Conservation (phyloP, 163 green algal species). For the Chlorella variabilis region DNA sequence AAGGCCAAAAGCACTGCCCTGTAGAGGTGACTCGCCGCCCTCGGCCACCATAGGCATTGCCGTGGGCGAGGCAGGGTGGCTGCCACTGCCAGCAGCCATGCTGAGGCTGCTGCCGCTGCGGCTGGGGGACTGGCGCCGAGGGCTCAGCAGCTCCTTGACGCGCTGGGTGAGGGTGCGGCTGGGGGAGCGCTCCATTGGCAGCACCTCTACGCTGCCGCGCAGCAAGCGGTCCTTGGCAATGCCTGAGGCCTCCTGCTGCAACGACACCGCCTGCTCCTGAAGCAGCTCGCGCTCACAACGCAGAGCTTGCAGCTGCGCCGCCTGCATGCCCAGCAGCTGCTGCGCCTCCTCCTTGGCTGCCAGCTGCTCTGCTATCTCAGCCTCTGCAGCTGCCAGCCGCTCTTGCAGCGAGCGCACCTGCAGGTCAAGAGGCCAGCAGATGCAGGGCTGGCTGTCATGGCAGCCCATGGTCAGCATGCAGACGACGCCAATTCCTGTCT, state of each 20-base stretch:
- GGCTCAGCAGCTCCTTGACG: slow-evolving; percentile 8
- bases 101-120: slow-evolving; percentile 1
- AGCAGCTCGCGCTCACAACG: slow-evolving; percentile 6
- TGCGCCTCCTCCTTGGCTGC: slow-evolving; percentile 17
- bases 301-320: not conserved
- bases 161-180: slow-evolving; percentile 8
- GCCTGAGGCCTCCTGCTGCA: slow-evolving; percentile 27
- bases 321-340: not conserved
- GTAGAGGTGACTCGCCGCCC: too few species aligned
- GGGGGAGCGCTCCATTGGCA: slow-evolving; percentile 9
- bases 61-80: not conserved
- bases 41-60: not conserved
- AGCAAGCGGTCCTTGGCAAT: slow-evolving; percentile 7
- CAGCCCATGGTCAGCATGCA: too few species aligned
- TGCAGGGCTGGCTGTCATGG: not conserved
- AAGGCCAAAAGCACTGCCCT: too few species aligned
- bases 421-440: not conserved
- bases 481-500: too few species aligned
- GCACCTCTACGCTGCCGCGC: not conserved
- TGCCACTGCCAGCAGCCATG: not conserved
- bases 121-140: not conserved
- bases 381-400: not conserved
- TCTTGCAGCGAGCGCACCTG: slow-evolving; percentile 1
- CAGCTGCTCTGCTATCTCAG: slow-evolving; percentile 1
- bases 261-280: slow-evolving; percentile 13